Conservation (phyloP, 2,329 filamentous ascomycete species). For the Exophiala viscosa region DNA sequence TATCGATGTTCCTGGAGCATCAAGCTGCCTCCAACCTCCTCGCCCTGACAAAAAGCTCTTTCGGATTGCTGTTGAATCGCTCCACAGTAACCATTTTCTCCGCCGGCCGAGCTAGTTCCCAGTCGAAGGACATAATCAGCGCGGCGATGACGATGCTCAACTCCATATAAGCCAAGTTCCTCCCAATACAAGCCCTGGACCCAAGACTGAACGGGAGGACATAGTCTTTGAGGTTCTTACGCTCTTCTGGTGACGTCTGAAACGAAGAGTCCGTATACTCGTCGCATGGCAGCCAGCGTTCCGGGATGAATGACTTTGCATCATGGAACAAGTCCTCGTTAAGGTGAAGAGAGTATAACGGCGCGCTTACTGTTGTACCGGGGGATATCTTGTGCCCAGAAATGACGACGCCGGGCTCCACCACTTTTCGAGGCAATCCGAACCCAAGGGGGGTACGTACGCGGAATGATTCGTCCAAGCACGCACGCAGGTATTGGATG, state of each 20-base stretch:
- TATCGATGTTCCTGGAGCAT: too few relatives aligned
- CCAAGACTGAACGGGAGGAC: conserved; percentile 6
- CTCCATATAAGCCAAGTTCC: conserved; percentile 9
- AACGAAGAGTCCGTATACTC: too few relatives aligned
- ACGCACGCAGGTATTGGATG: conserved; percentile 3
- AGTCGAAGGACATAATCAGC: conserved; percentile 1
- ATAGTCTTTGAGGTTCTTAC: neutral
- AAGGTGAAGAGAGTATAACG: conserved; percentile 3
- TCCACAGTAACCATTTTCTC: neutral
- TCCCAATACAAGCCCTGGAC: conserved; percentile 4
- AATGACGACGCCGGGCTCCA: neutral
- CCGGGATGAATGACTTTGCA: conserved; percentile 1
- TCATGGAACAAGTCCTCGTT: neutral
- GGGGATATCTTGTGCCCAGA: conserved; percentile 1
- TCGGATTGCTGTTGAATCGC: neutral
- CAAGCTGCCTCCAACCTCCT: neutral
- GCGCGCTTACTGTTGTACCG: neutral
- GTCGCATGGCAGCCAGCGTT: conserved; percentile 1
- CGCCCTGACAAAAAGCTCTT: neutral
- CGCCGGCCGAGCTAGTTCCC: neutral
- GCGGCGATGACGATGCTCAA: conserved; percentile 3
- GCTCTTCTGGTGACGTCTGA: neutral
- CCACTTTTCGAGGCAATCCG: conserved; percentile 3
- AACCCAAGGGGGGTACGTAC: neutral
- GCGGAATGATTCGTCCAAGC: conserved; percentile 1